These are phyloP conservation scores for Meripilus lineatus DNA, from an alignment of 1,284 basidiomycete species.

Conservation along the genomic window DNA sequence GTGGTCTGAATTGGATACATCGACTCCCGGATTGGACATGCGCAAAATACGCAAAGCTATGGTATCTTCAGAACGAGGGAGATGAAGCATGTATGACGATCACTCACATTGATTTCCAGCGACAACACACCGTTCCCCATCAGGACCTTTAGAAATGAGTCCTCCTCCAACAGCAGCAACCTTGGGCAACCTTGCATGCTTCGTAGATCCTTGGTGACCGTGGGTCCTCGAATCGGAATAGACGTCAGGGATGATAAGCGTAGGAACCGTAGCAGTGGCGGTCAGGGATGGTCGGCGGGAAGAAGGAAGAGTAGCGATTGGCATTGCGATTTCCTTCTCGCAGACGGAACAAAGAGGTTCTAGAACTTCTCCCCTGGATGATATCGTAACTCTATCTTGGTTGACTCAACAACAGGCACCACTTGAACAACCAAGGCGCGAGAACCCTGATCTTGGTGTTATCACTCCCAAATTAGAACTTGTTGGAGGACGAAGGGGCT, in stretches of 20 bases:
- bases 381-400: no score
- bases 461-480: no score
- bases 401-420: no score
- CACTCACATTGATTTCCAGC: conserved; percentile 68
- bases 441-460: no score
- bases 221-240: conserved; percentile 42
- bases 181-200: conserved; percentile 52
- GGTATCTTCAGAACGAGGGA: background rate
- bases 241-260: conserved; percentile 19
- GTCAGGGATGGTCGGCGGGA: conserved; percentile 21
- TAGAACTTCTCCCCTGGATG: no score
- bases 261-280: conserved; percentile 10
- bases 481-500: no score
- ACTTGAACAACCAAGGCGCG: no score
- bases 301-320: background rate
- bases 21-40: conserved; percentile 40
- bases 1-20: conserved; percentile 36
- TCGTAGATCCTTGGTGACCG: conserved; percentile 38
- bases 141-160: conserved; percentile 59
- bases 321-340: no score
- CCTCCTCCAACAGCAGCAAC: conserved; percentile 57
- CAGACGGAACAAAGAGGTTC: no score
- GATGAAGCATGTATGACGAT: conserved; percentile 11
- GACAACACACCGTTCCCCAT: conserved; percentile 61
- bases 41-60: conserved; percentile 64